Evolutionary conservation across 225 moss, liverwort and hornwort species (phyloP).

Genomic region (Marchantia polymorpha): DNA sequence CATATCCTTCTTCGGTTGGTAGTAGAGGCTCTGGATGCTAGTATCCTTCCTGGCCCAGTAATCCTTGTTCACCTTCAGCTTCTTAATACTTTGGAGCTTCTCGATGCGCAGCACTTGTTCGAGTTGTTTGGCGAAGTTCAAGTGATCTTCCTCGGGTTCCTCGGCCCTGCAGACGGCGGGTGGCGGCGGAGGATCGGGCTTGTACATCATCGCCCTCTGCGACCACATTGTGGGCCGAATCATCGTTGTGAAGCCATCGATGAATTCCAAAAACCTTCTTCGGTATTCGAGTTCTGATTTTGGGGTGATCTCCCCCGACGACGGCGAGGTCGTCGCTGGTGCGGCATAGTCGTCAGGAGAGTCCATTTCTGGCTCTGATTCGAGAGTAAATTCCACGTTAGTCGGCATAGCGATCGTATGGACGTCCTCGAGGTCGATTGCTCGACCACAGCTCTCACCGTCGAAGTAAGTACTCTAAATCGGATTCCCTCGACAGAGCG

Average conservation of each 20-base stretch:
- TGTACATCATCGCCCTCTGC: conserved; percentile 7
- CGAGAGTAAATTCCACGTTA: not conserved
- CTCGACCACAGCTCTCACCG: not conserved
- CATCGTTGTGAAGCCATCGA: conserved; percentile 9
- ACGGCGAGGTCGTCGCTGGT: not conserved
- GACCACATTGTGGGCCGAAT: conserved; percentile 13
- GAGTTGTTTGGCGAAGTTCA: conserved; percentile 1
- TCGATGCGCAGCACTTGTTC: not conserved
- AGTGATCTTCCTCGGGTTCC: conserved; percentile 12
- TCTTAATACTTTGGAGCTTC: not conserved
- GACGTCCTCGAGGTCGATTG: not conserved
- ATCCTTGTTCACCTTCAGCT: not conserved
- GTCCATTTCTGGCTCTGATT: not conserved
- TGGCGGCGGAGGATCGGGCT: not conserved
- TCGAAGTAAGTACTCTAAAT: not conserved
- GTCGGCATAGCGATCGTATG: not conserved
- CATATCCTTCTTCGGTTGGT: conserved; percentile 18
- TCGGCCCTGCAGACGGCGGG: not conserved
- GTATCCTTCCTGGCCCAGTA: conserved; percentile 19
- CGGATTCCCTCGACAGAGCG: not conserved
- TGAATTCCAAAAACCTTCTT: not conserved
- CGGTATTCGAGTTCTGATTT: not conserved
- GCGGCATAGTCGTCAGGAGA: not conserved
- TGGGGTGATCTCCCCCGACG: not conserved
- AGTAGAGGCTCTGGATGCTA: conserved; percentile 2